phyloP scores from a whole-genome alignment of 73 alveolate genomes.

The Paramecium octaurelia region DNA sequence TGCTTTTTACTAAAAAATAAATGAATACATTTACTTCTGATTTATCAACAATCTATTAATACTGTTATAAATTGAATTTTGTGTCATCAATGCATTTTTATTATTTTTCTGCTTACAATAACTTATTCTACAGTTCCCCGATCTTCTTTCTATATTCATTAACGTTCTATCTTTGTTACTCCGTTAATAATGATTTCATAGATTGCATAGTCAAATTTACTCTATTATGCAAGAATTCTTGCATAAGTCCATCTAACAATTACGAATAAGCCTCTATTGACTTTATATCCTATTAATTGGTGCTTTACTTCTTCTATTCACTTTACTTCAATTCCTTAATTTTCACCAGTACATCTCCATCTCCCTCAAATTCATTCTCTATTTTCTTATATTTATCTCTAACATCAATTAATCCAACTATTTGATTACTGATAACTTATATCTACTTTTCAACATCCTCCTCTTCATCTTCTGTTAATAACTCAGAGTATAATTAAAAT shows the following conservation, averaged over 20 bases:
- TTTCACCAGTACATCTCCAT: background rate
- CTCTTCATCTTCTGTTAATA: background rate
- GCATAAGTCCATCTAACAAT: conserved; percentile 2
- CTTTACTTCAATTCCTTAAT: background rate
- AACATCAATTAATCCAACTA: background rate
- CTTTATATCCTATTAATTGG: background rate
- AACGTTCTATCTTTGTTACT: background rate
- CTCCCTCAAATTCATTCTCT: background rate
- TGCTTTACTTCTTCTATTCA: background rate
- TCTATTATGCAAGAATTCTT: conserved; percentile 15
- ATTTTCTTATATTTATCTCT: background rate
- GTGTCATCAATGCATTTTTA: conserved; percentile 20
- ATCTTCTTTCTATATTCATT: conserved; percentile 29
- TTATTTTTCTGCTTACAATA: background rate
- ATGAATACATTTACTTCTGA: background rate
- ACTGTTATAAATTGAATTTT: conserved; percentile 22
- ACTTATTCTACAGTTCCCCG: conserved; percentile 15
- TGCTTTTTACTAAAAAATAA: conserved; percentile 4
- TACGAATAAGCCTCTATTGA: conserved; percentile 19
- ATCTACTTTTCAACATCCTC: background rate
- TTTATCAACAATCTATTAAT: conserved; percentile 15
- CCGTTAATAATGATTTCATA: conserved; percentile 28
- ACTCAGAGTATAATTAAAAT: background rate
- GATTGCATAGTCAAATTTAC: conserved; percentile 38
- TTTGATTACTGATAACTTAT: background rate